Base-by-base conservation (phyloP, 441 rosid species). In the Populus tomentosa region DNA sequence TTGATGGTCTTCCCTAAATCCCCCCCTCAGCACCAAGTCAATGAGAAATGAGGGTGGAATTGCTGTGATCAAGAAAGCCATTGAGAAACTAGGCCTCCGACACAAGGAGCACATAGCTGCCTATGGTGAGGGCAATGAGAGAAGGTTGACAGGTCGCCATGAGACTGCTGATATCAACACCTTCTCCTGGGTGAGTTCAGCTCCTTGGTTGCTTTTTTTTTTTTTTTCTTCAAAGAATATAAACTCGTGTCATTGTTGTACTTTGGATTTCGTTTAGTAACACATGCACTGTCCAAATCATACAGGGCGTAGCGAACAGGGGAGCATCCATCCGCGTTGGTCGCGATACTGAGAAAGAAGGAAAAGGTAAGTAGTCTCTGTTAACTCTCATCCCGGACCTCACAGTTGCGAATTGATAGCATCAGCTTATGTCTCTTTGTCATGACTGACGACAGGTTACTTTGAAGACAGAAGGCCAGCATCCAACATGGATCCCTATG, bases 261-360 rank as follows among this genome's bases (percentile, higher is more conserved):
- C 10, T 30, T 4, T 14, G n/a, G 28, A 16, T 26, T 30, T 26
- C 70, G 14, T 26, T 1, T 16, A 16, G 20, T 16, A 30, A 26
- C 21, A 46, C 2, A 10, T 53, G 11, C 24, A 59, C 26, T 66
- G 42, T 73, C 53, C 20, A 38, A 65, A 74, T 64, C 77, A 2
- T 62, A 69, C 74, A 92, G 92, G 95, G 95, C 9, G 93, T 92
- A 64, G 97, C 94, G 5, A 89, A 92, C 69, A 83, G 97, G n/a
- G 97, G 97, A 10, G 97, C 97, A 50, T 92, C 97, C 26, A 63
- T 92, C 23, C 95, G 95, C 4, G 88, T 92, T 42, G 95, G 95
- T n/a, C 90, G 95, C 2, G 95, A 92, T 18, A 92, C 97, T 0
- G 94, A 92, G 78, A 82, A 88, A 75, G 84, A 70, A 0, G 97